Evolutionary conservation across 768 basidiomycete genomes (phyloP).

Genomic region (Rhodotorula taiwanensis): DNA sequence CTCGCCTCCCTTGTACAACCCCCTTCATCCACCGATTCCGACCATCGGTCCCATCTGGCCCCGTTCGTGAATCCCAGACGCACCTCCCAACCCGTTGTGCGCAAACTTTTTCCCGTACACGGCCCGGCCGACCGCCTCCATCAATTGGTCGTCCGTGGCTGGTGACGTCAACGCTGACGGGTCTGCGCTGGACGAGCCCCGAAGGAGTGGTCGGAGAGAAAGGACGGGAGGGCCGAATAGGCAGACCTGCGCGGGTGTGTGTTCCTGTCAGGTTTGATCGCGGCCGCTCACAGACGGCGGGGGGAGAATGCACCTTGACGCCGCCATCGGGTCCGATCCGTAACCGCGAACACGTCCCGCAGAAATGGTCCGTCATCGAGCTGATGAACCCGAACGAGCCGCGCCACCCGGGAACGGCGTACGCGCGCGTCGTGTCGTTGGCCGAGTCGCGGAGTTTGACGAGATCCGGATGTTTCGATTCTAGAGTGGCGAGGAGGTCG

Average conservation of each 20-base stretch:
- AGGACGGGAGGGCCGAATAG: slow-evolving; percentile 78
- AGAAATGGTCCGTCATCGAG: slow-evolving; percentile 91
- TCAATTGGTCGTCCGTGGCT: slow-evolving; percentile 55
- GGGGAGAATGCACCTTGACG: slow-evolving; percentile 70
- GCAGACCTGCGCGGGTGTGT: slow-evolving; percentile 57
- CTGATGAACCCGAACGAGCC: slow-evolving; percentile 79
- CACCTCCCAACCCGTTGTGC: slow-evolving; percentile 40
- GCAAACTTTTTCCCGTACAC: slow-evolving; percentile 38
- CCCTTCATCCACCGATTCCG: slow-evolving; percentile 76
- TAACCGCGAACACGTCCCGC: slow-evolving; percentile 72
- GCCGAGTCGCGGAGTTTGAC: slow-evolving; percentile 56
- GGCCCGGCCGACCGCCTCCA: slow-evolving; percentile 5
- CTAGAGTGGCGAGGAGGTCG: slow-evolving; percentile 56
- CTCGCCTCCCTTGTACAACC: too few relatives aligned
- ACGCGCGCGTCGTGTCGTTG: slow-evolving; percentile 76
- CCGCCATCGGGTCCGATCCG: slow-evolving; percentile 84
- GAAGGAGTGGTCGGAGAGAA: slow-evolving; percentile 69
- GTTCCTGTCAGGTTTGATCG: too few relatives aligned
- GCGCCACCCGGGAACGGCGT: slow-evolving; percentile 61
- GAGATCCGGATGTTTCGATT: slow-evolving; percentile 51
- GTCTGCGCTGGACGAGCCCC: too few relatives aligned
- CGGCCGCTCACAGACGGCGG: too few relatives aligned
- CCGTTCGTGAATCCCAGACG: slow-evolving; percentile 25
- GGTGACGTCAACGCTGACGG: background rate
- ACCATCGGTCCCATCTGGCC: slow-evolving; percentile 78